Evolutionary conservation across 441 rosid species (phyloP).

Genomic region (Aquilaria agallochum): DNA sequence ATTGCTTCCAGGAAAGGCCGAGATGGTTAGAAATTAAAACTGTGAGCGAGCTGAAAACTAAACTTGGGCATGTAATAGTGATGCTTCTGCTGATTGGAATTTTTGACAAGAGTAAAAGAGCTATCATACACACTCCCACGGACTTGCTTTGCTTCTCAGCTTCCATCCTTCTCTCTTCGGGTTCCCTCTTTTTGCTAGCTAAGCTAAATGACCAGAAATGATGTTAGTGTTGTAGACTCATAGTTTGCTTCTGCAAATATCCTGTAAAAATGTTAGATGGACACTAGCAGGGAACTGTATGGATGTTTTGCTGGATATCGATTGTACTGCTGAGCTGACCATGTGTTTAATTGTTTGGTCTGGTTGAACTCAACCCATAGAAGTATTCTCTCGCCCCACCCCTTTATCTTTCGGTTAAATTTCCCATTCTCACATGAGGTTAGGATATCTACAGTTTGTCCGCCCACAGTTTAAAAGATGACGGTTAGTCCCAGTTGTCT

Average conservation of each 20-base stretch:
- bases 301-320: too few relatives aligned
- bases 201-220: constrained; percentile 60
- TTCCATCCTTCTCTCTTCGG: constrained; percentile 72
- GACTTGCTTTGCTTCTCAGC: constrained; percentile 89
- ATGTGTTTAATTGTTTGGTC: too few relatives aligned
- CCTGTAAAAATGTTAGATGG: constrained; percentile 1
- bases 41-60: constrained; percentile 81
- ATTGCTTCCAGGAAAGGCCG: constrained; percentile 65
- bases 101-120: constrained; percentile 84
- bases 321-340: too few relatives aligned
- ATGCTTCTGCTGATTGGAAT: constrained; percentile 91
- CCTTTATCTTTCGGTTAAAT: too few relatives aligned
- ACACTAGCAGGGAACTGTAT: constrained; percentile 1
- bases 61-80: constrained; percentile 96
- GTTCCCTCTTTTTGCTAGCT: constrained; percentile 77
- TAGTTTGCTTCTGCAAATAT: not conserved
- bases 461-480: too few relatives aligned
- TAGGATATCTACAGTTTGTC: too few relatives aligned
- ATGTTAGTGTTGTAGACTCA: constrained; percentile 1
- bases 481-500: too few relatives aligned
- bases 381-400: too few relatives aligned
- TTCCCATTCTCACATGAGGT: too few relatives aligned
- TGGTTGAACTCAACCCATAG: too few relatives aligned
- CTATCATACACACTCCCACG: constrained; percentile 49
- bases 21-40: constrained; percentile 83